Percentiles rank a stretch among this genome's conserved stretches.
Evolutionary conservation across 2,329 filamentous ascomycete species (phyloP).

Genomic region (Colletotrichum melonis): DNA sequence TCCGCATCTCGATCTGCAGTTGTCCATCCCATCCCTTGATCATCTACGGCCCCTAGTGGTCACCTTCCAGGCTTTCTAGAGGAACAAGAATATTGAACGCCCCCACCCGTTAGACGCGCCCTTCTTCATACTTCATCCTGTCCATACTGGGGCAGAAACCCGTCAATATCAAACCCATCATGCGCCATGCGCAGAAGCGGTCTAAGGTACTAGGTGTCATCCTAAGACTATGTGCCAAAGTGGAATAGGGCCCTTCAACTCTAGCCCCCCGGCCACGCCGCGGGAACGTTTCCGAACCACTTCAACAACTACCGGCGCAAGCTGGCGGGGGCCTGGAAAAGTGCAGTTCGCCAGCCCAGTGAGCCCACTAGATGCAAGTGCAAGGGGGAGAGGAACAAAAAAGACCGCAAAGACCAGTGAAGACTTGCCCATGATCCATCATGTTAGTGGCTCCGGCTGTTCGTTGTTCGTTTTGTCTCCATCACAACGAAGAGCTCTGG

Average conservation of each 20-base stretch:
- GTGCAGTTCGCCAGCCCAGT: background rate
- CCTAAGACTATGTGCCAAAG: constrained; percentile 12
- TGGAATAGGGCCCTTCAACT: background rate
- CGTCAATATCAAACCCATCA: background rate
- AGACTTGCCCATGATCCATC: background rate
- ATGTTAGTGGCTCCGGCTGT: background rate
- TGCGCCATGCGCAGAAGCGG: constrained; percentile 5
- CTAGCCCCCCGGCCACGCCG: background rate
- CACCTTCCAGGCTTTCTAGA: background rate
- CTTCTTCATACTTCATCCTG: background rate
- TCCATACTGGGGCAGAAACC: background rate
- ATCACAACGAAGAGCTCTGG: background rate
- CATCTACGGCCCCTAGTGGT: background rate
- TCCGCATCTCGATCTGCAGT: background rate
- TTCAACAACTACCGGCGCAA: constrained; percentile 21
- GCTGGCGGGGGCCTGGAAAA: background rate
- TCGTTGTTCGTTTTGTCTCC: background rate
- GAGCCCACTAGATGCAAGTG: background rate
- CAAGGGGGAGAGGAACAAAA: background rate
- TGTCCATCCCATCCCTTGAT: background rate
- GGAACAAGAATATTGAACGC: background rate
- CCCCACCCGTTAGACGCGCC: background rate
- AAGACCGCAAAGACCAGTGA: background rate
- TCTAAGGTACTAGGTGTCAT: constrained; percentile 12
- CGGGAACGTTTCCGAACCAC: constrained; percentile 27